phyloP scores from a whole-genome alignment of 345 rosid species.

The Eucalyptus pauciflora region DNA sequence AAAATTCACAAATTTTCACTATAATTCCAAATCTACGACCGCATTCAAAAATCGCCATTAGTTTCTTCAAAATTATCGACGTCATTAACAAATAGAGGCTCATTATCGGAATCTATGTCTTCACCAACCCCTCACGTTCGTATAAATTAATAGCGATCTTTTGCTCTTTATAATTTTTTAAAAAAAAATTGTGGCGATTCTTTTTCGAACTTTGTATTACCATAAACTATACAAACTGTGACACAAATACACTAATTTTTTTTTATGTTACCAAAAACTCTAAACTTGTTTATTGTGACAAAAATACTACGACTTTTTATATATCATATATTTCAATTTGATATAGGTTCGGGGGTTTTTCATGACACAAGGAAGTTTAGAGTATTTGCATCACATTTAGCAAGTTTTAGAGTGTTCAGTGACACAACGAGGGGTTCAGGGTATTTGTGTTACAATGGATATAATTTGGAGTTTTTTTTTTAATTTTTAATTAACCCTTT shows the following conservation, averaged over 20 bases:
- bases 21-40: rapidly evolving
- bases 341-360: too few species aligned
- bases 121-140: not conserved
- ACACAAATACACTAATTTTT: too few species aligned
- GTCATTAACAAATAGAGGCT: not conserved
- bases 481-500: not conserved
- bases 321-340: too few species aligned
- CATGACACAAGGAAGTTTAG: rapidly evolving
- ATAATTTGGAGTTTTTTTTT: too few species aligned
- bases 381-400: too few species aligned
- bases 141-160: not conserved
- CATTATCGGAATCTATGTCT: rapidly evolving
- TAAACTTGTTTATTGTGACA: not conserved
- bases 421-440: too few species aligned
- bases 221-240: rapidly evolving
- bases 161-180: not conserved
- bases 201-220: not conserved
- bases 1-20: not conserved
- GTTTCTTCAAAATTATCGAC: too few species aligned
- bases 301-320: not conserved
- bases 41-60: rapidly evolving
- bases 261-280: not conserved
- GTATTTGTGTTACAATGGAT: too few species aligned
- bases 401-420: not conserved
- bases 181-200: not conserved